A percentile compares a stretch with the other conserved stretches of the same genome.
These are phyloP conservation scores for Populus hybrid DNA, from an alignment of 441 rosid species.

Conservation along the genomic window DNA sequence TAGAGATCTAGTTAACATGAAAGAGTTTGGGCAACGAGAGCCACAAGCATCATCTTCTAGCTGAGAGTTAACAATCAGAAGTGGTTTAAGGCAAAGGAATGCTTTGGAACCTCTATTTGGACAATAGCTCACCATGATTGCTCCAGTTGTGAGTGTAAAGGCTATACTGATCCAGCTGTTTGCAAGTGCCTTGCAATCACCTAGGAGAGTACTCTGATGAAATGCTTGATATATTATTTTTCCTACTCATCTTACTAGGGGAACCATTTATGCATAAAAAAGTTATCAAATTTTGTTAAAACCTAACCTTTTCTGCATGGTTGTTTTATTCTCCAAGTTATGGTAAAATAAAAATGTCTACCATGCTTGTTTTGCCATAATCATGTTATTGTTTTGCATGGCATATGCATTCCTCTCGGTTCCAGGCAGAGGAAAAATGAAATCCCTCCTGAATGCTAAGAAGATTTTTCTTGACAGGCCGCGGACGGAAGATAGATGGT, in stretches of 20 bases:
- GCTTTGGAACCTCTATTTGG: neutral
- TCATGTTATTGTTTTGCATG: neutral
- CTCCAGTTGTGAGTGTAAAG: slow-evolving; percentile 1
- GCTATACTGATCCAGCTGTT: neutral
- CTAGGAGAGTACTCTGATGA: neutral
- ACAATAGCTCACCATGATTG: neutral
- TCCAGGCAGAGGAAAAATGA: neutral
- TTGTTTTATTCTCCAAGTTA: neutral
- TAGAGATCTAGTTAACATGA: neutral
- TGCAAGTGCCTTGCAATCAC: neutral
- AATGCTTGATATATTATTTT: neutral
- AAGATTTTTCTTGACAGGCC: slow-evolving; percentile 34
- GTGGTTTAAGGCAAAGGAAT: neutral
- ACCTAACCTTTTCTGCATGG: neutral
- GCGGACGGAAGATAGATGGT: slow-evolving; percentile 57
- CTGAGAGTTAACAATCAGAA: neutral
- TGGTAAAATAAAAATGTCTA: neutral
- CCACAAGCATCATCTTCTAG: neutral
- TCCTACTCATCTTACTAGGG: neutral
- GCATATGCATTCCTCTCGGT: neutral
- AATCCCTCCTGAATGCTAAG: neutral
- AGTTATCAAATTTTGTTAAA: neutral
- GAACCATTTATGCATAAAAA: neutral
- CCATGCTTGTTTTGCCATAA: too few relatives aligned
- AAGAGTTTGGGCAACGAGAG: neutral